These are phyloP conservation scores for Moniliophthora roreri DNA, from an alignment of 1,284 basidiomycete genomes.

Conservation along the genomic window DNA sequence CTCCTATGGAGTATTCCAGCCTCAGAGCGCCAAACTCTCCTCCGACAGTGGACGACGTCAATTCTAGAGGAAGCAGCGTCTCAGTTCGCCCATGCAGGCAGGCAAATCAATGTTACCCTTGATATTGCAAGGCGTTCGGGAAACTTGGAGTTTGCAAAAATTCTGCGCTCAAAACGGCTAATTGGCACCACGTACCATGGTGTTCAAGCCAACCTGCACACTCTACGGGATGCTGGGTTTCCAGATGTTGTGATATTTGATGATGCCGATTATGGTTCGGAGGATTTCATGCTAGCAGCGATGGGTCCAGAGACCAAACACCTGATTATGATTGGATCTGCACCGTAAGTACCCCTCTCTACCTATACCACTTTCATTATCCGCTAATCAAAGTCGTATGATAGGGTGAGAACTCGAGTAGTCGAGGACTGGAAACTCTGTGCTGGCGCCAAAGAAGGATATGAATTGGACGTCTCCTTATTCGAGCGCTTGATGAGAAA, in stretches of 20 bases:
- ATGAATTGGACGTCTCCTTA: not conserved
- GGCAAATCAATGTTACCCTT: no score
- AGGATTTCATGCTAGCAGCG: not conserved
- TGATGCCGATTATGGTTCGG: not conserved
- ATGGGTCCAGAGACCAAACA: not conserved
- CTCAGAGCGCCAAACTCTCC: not conserved
- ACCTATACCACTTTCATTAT: not conserved
- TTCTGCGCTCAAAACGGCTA: not conserved
- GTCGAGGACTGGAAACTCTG: not conserved
- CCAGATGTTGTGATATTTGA: not conserved
- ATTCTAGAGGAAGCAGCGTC: no score
- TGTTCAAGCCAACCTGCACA: not conserved
- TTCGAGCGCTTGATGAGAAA: not conserved
- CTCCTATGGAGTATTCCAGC: not conserved
- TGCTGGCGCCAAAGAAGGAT: not conserved
- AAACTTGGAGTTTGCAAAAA: no score
- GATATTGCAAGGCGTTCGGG: no score
- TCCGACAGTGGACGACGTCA: no score
- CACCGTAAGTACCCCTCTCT: not conserved
- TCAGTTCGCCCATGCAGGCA: no score
- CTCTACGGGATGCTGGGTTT: not conserved
- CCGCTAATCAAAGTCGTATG: not conserved
- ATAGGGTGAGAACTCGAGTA: not conserved
- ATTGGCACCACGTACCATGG: not conserved
- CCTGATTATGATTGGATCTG: not conserved